Percentiles rank a stretch among this genome's conserved stretches.
Conservation (phyloP, 805 yeast species). For the Yarrowia sp. region DNA sequence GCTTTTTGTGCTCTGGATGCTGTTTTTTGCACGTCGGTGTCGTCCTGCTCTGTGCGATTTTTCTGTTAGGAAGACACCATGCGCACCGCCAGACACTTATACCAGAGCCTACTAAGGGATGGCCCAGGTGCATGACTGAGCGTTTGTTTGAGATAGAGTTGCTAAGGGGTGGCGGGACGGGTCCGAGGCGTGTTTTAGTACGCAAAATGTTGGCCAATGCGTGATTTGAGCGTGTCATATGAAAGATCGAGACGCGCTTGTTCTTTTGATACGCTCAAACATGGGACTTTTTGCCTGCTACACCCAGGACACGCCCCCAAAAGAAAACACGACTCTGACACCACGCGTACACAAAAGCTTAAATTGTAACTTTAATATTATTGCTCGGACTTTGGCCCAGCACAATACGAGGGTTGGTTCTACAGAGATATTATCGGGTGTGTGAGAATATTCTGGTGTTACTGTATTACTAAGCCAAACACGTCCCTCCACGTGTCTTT, state of each 20-base stretch:
- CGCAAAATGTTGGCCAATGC: not conserved
- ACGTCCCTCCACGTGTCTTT: not conserved
- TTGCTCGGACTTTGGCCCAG: not conserved
- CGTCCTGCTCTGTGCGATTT: not conserved
- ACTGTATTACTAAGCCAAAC: no score
- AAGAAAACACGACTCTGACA: conserved; percentile 9
- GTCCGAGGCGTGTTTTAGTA: not conserved
- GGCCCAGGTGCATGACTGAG: conserved; percentile 14
- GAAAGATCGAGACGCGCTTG: not conserved
- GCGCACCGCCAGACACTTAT: conserved; percentile 23
- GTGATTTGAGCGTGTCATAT: not conserved
- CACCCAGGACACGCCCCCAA: not conserved
- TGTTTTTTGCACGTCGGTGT: no score
- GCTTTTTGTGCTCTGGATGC: no score
- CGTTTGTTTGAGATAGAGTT: conserved; percentile 11
- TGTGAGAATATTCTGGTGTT: no score
- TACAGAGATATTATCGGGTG: no score
- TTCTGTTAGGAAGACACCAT: conserved; percentile 2
- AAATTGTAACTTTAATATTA: not conserved
- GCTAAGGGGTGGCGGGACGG: conserved; percentile 6
- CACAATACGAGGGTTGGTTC: not conserved
- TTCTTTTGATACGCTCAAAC: not conserved
- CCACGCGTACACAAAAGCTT: conserved; percentile 14
- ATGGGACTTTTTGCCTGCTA: no score
- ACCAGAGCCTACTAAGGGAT: conserved; percentile 23